Evolutionary conservation across 2,329 filamentous ascomycete genomes (phyloP), one percentile per base, ranked within the genome.

Genomic region (Ambrosiella xylebori): DNA sequence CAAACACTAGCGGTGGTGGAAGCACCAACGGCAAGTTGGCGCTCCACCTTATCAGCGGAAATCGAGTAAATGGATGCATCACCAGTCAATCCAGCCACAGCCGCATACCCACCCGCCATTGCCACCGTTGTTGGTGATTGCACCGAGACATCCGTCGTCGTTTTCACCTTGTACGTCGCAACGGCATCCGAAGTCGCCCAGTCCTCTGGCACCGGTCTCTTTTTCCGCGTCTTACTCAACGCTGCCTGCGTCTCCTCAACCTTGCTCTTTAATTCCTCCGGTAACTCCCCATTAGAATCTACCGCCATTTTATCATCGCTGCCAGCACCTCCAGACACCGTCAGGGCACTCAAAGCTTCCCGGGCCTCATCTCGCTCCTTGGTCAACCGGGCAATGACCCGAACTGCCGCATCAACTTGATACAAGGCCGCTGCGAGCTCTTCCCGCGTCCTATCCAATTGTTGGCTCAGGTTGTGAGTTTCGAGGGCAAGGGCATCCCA

Each of bases 401-500:
- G 80, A 54, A 95, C 84, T n/a, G 93, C 93, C 1, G 93, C 91
- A 75, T 98, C 93, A 65, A 97, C 88, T 72, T 97, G 91, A 71
- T 98, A 98, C 27, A 98, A 77, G 0, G 93, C 88, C 1, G 88
- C 93, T 59, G 88, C 88, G 59, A 98, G 80, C 74, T 98, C 93
- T 72, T 96, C 90, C 63, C 91, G 79, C 47, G 90, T 95, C 68
- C 95, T 87, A 56, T 85, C 79, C 62, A 98, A 76, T 68, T 95
- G 88, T 70, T 96, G 87, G 72, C 87, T 85, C 61, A 97, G 74
- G 64, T 88, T 93, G 70, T 89, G 96, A 55, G 88, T 87, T 73
- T 98, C 93, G 40, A 97, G 76, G 11, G 91, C 88, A 50, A 96
- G 74, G 7, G 90, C 85, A 69, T 98, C 93, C 93, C 93, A 98